Percentiles rank a stretch among this genome's conserved stretches.
phyloP scores from a whole-genome alignment of 1,139 yeast genomes.

The Suhomyces maxii region DNA sequence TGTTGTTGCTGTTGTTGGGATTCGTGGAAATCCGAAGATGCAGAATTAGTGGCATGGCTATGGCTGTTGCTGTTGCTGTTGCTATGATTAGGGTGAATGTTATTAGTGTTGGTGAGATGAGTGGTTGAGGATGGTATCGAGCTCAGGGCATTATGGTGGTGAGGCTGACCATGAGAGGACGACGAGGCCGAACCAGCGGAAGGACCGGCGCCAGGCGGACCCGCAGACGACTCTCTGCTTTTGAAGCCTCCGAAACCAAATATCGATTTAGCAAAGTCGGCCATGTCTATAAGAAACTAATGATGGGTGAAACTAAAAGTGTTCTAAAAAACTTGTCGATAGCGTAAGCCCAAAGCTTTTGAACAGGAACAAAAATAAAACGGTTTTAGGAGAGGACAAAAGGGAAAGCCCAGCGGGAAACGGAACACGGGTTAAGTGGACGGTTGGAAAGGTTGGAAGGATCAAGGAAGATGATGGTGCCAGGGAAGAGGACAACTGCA shows the following conservation, averaged over 20 bases:
- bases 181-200: neutral
- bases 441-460: too few relatives aligned
- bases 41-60: constrained; percentile 1
- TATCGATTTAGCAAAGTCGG: constrained; percentile 62
- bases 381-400: neutral
- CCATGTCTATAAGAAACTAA: constrained; percentile 35
- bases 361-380: neutral
- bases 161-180: neutral
- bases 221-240: constrained; percentile 20
- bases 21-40: constrained; percentile 1
- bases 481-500: neutral
- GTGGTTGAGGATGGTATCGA: too few relatives aligned
- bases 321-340: neutral
- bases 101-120: neutral
- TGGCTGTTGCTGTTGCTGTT: neutral
- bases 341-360: neutral
- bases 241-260: constrained; percentile 57
- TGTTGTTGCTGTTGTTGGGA: neutral
- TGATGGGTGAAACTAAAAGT: neutral
- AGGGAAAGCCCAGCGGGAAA: neutral
- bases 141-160: too few relatives aligned
- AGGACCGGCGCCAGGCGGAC: neutral
- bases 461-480: neutral
- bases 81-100: neutral
- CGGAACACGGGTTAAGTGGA: too few relatives aligned